Conservation (phyloP, 2,329 filamentous ascomycete species). For the Penicillium sp. region DNA sequence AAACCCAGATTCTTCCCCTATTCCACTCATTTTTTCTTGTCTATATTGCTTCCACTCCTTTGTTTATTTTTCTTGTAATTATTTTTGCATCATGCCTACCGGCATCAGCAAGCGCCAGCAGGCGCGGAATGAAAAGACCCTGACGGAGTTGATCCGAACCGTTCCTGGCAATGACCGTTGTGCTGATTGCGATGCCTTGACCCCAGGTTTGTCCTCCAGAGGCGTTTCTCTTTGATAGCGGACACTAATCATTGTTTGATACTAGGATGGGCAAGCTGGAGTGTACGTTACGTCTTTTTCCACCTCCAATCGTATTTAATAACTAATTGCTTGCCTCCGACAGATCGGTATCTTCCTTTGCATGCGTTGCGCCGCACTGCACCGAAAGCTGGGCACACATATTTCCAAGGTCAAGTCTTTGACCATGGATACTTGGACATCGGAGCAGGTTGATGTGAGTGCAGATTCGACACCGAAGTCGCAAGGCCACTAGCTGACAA, state of each 20-base stretch:
- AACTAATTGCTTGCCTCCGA: slow-evolving; percentile 18
- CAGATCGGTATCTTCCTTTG: slow-evolving; percentile 94
- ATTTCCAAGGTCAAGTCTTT: slow-evolving; percentile 98
- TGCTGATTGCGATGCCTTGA: slow-evolving; percentile 87
- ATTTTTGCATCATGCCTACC: slow-evolving; percentile 59
- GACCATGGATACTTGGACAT: slow-evolving; percentile 97
- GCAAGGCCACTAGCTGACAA: slow-evolving; percentile 73
- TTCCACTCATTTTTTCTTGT: slow-evolving; percentile 12
- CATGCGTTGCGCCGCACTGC: slow-evolving; percentile 93
- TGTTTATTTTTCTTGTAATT: slow-evolving; percentile 20
- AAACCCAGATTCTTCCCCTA: slow-evolving; percentile 13
- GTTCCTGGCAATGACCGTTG: slow-evolving; percentile 89
- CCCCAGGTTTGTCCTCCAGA: slow-evolving; percentile 68
- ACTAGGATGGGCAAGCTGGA: slow-evolving; percentile 93
- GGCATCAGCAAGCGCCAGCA: slow-evolving; percentile 92
- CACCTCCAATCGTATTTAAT: slow-evolving; percentile 1
- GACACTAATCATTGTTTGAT: slow-evolving; percentile 12
- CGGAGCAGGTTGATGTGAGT: slow-evolving; percentile 91
- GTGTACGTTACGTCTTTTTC: slow-evolving; percentile 57
- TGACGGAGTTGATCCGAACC: slow-evolving; percentile 83
- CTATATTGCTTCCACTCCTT: slow-evolving; percentile 16
- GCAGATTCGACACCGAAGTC: not conserved
- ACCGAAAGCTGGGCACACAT: slow-evolving; percentile 95
- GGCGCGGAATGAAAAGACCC: slow-evolving; percentile 87
- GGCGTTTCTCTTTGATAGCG: slow-evolving; percentile 2